Conservation (phyloP, 352 stramenopile genomes). For the Peronospora tabacina region DNA sequence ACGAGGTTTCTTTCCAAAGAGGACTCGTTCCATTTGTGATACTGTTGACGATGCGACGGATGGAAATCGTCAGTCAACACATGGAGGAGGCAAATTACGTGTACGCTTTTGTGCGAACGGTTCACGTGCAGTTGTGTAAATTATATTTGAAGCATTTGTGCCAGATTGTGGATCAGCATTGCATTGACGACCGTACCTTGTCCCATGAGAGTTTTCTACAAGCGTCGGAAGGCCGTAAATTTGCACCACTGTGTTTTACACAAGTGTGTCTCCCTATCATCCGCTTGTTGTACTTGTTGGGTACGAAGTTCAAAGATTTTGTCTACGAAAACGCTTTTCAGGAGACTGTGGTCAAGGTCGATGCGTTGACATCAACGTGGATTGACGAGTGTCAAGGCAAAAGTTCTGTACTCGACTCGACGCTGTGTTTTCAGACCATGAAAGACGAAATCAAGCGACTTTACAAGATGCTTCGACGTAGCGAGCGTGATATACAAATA, state of each 20-base stretch:
- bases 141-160: conserved; percentile 26
- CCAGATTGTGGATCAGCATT: conserved; percentile 28
- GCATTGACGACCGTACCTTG: conserved; percentile 23
- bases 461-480: conserved; percentile 26
- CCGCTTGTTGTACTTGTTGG: conserved; percentile 31
- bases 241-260: conserved; percentile 33
- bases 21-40: conserved; percentile 31
- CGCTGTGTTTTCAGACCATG: conserved; percentile 29
- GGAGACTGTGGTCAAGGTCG: conserved; percentile 18
- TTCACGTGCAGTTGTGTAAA: conserved; percentile 24
- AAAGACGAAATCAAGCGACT: conserved; percentile 23
- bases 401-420: conserved; percentile 19
- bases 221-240: conserved; percentile 19
- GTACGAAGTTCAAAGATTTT: conserved; percentile 42
- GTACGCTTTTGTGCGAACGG: conserved; percentile 25
- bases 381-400: conserved; percentile 6
- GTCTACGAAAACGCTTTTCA: conserved; percentile 34
- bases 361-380: conserved; percentile 25
- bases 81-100: conserved; percentile 38
- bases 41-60: conserved; percentile 25
- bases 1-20: conserved; percentile 33
- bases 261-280: conserved; percentile 35
- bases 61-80: conserved; percentile 32
- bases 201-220: conserved; percentile 22
- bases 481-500: conserved; percentile 11